Conservation (phyloP, 2,329 filamentous ascomycete genomes). For the Fusarium robinianum region DNA sequence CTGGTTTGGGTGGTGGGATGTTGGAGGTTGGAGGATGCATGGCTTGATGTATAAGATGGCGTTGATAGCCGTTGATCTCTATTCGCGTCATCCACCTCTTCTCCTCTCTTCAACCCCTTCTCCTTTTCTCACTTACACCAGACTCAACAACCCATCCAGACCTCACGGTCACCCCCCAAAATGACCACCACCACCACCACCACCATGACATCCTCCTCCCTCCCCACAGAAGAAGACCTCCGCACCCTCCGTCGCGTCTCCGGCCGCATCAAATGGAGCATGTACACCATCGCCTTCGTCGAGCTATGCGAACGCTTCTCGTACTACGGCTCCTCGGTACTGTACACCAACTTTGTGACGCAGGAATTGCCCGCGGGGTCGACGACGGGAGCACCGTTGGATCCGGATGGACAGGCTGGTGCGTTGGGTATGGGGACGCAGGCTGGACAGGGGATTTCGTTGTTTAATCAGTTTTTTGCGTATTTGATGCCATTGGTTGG, state of each 20-base stretch:
- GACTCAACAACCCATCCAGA: background rate
- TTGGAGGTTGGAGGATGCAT: no score
- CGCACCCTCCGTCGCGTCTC: conserved; percentile 65
- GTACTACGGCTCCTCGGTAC: conserved; percentile 72
- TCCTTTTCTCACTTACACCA: background rate
- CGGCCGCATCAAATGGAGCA: conserved; percentile 65
- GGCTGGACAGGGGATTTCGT: conserved; percentile 53
- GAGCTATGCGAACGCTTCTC: conserved; percentile 78
- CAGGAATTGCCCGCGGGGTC: conserved; percentile 58
- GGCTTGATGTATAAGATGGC: no score
- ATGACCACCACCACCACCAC: conserved; percentile 44
- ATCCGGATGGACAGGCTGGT: conserved; percentile 47
- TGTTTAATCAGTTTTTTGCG: conserved; percentile 66
- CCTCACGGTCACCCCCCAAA: conserved; percentile 16
- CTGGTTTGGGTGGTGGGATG: no score
- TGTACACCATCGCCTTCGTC: conserved; percentile 72
- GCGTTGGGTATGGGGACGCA: conserved; percentile 63
- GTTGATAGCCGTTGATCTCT: no score
- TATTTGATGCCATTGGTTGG: conserved; percentile 64
- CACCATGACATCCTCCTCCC: conserved; percentile 45
- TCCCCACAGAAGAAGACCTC: conserved; percentile 66
- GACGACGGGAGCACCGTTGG: conserved; percentile 54
- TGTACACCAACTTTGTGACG: conserved; percentile 71
- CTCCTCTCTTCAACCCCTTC: conserved; percentile 3
- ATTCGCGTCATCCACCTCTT: background rate